Percentiles rank a stretch among this genome's conserved stretches.
Conservation (phyloP, 805 yeast genomes). For the Cyberlindnera euphorbiiphila region DNA sequence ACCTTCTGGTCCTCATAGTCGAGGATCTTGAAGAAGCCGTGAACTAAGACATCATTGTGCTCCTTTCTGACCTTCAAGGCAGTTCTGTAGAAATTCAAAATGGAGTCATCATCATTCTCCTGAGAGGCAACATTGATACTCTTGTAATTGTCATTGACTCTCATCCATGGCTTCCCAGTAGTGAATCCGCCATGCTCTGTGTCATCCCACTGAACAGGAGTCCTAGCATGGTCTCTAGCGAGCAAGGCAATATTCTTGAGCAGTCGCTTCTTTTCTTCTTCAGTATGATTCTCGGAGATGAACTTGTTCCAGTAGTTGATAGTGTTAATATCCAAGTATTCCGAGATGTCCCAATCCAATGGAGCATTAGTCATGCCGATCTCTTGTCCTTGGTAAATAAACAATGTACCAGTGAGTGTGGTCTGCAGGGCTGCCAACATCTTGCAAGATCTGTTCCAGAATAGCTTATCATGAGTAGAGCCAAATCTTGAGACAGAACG, state of each 20-base stretch:
- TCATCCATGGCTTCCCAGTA: constrained; percentile 48
- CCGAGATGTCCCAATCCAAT: constrained; percentile 41
- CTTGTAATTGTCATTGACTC: constrained; percentile 45
- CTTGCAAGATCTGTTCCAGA: constrained; percentile 42
- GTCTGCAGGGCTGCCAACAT: constrained; percentile 43
- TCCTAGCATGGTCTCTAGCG: constrained; percentile 52
- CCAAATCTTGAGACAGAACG: constrained; percentile 51
- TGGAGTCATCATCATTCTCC: constrained; percentile 41
- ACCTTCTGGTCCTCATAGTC: constrained; percentile 40
- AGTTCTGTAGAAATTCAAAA: constrained; percentile 43
- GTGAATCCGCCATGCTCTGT: constrained; percentile 46
- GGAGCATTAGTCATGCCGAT: constrained; percentile 49
- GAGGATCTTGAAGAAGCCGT: constrained; percentile 43
- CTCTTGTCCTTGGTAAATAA: constrained; percentile 60
- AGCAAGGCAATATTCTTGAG: constrained; percentile 34
- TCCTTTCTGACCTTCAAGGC: constrained; percentile 42
- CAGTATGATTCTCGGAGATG: constrained; percentile 26
- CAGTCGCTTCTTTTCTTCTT: constrained; percentile 28
- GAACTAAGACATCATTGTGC: constrained; percentile 39
- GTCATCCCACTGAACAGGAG: constrained; percentile 54
- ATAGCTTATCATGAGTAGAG: constrained; percentile 32
- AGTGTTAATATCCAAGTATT: constrained; percentile 49
- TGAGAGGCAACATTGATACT: constrained; percentile 47
- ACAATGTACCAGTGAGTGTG: constrained; percentile 51
- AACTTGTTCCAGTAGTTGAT: constrained; percentile 37